Base-by-base conservation (phyloP, 2,329 filamentous ascomycete genomes). In the Periconia macrospinosa region DNA sequence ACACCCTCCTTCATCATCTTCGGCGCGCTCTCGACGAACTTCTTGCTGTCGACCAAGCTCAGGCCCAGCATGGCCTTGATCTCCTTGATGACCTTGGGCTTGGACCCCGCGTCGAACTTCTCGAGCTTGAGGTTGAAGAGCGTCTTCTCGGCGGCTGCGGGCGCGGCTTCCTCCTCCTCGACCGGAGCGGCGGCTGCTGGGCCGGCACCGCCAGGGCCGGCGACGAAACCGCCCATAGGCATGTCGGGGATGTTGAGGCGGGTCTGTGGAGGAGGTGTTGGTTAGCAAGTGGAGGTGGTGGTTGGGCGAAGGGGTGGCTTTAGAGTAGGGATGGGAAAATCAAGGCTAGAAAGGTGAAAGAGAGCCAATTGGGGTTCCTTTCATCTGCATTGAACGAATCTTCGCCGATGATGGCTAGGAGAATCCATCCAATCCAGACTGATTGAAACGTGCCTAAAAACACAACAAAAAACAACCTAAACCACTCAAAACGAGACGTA, bases 71-170 rank as follows among this genome's bases (percentile, higher is more conserved):
- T 83, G 71, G 86, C 87, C 87, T 99, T 99, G 81, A 99, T 85
- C 82, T 99, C 94, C 86, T 99, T 99, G 84, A 99, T 99, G 69
- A 99, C 83, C 89, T 99, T 99, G 69, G 95, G 92, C 83, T 99
- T 99, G 61, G 93, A 81, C 47, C 79, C 83, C 27, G 92, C 83
- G 49, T 99, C 95, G 75, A 97, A 95, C 35, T 88, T 89, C 76
- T 90, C 84, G 59, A 99, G 87, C 82, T 97, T 97, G 62, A 99
- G 79, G 75, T 89, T 96, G 84, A 99, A 99, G 58, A 99, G 85
- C 3, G 93, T 97, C 85, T 97, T 96, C 76, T 94, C 91, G 65
- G 92, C 88, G 40, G 88, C 89, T 2, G 91, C 90, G 35, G 93
- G 92, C 1, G 90, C 90, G 56, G 94, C 92, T 72, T 97, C 91